Conservation (phyloP, 73 alveolate species). For the Effrenium voratum region DNA sequence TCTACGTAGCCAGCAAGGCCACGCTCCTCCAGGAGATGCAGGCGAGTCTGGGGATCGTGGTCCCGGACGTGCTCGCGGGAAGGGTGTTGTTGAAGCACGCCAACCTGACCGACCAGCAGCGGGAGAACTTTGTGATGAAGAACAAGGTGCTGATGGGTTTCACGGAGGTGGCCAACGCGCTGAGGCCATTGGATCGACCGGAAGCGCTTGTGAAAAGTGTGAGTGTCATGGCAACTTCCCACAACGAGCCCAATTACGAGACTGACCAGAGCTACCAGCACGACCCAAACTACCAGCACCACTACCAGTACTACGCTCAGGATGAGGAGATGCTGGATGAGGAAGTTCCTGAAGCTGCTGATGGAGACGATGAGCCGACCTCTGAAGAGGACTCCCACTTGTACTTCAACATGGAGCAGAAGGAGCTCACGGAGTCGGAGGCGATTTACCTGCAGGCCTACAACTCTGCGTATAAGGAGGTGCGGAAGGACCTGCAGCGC, state of each 20-base stretch:
- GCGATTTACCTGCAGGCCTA: background rate
- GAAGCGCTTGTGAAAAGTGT: background rate
- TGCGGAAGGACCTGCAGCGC: background rate
- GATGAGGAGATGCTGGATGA: background rate
- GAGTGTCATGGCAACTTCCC: too few relatives aligned
- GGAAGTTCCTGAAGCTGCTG: background rate
- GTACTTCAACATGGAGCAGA: too few relatives aligned
- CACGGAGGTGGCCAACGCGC: background rate
- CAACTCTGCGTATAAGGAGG: background rate
- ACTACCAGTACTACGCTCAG: too few relatives aligned
- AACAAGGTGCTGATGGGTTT: background rate
- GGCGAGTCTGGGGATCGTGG: background rate
- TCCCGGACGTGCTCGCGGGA: background rate
- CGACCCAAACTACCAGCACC: too few relatives aligned
- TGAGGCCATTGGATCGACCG: conserved; percentile 22
- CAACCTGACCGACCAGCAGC: background rate
- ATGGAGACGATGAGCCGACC: background rate
- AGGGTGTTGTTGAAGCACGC: conserved; percentile 20
- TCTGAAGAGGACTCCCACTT: too few relatives aligned
- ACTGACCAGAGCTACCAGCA: too few relatives aligned
- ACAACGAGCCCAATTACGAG: too few relatives aligned
- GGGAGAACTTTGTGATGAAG: background rate
- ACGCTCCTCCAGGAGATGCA: background rate
- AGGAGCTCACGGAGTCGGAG: background rate
- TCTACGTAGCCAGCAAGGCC: background rate